phyloP scores from a whole-genome alignment of 2,329 filamentous ascomycete genomes.

The Paracoccidioides lutzii region DNA sequence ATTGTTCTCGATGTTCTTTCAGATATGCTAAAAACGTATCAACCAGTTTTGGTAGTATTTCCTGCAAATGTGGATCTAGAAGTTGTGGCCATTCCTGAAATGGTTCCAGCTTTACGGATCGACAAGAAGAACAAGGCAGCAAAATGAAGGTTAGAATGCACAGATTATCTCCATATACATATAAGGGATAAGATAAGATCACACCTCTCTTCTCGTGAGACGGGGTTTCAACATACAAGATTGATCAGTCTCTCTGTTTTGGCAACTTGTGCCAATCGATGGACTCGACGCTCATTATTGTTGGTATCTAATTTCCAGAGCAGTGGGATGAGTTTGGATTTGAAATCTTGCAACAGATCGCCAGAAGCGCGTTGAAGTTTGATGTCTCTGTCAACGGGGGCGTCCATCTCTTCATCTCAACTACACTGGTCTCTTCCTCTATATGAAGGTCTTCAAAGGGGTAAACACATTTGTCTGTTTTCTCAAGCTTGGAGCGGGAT shows the following conservation, averaged over 20 bases:
- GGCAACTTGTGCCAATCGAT: slow-evolving; percentile 26
- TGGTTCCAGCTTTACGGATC: slow-evolving; percentile 50
- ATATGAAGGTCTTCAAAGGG: too few relatives aligned
- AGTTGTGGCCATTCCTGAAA: slow-evolving; percentile 95
- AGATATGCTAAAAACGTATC: slow-evolving; percentile 62
- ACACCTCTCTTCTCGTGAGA: not conserved
- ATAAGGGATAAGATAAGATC: not conserved
- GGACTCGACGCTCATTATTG: slow-evolving; percentile 19
- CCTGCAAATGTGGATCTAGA: slow-evolving; percentile 69
- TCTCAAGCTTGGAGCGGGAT: too few relatives aligned
- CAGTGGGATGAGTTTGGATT: slow-evolving; percentile 29
- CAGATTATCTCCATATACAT: slow-evolving; percentile 6
- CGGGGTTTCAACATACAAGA: slow-evolving; percentile 23
- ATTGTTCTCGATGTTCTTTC: slow-evolving; percentile 27
- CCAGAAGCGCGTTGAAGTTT: slow-evolving; percentile 36
- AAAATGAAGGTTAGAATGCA: slow-evolving; percentile 7
- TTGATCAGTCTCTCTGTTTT: slow-evolving; percentile 28
- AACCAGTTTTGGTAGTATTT: slow-evolving; percentile 60
- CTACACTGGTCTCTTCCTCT: not conserved
- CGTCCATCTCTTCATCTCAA: slow-evolving; percentile 26
- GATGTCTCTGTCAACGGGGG: slow-evolving; percentile 31
- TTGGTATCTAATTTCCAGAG: slow-evolving; percentile 25
- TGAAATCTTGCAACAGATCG: slow-evolving; percentile 31
- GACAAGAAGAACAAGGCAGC: not conserved
- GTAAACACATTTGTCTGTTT: too few relatives aligned